Evolutionary conservation across 2,329 filamentous ascomycete genomes (phyloP), one percentile per base, ranked within the genome.

Genomic region (Beauveria scarabaeidicola): DNA sequence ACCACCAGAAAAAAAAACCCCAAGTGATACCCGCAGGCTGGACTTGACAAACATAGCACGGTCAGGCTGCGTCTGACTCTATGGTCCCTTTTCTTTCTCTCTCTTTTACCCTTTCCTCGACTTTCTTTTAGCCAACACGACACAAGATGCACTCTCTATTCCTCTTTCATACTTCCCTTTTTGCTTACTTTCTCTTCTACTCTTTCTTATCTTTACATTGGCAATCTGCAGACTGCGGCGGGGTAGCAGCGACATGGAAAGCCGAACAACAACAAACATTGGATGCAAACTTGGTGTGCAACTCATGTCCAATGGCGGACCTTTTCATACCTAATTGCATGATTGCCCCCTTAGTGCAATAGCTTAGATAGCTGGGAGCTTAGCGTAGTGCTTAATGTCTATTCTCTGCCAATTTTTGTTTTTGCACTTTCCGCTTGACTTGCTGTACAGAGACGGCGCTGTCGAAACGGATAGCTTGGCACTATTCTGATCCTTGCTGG

Each of bases 351-450:
- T 47, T 46, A 48, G 44, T 48, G 21, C 32, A 50, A 53, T 48
- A 59, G 19, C 51, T 44, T 60, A 48, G 58, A 43, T 52, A 52
- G 47, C 41, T 48, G 29, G 19, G 21, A 54, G 32, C 21, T 52
- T 60, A 60, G 58, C 58, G 58, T 55, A 60, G 32, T 55, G 43
- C 32, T 60, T 58, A 58, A 52, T 58, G 56, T 58, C 46, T 58
- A 58, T 58, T 58, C 32, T 41, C 46, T 50, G 43, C 46, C 36
- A 46, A 15, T 15, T 23, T 29, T 13, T 41, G 15, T 15, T 8
- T 36, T 9, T 51, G 48, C n/a, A 6, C 32, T 36, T 36, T 13
- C 13, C 5, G 11, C 11, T 13, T 15, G 11, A 36, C 32, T 36
- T 36, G 5, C 5, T 36, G 13, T 15, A 15, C 11, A 11, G 48